Evolutionary conservation across 2,329 filamentous ascomycete genomes (phyloP).

Genomic region (Colletotrichum sp.): DNA sequence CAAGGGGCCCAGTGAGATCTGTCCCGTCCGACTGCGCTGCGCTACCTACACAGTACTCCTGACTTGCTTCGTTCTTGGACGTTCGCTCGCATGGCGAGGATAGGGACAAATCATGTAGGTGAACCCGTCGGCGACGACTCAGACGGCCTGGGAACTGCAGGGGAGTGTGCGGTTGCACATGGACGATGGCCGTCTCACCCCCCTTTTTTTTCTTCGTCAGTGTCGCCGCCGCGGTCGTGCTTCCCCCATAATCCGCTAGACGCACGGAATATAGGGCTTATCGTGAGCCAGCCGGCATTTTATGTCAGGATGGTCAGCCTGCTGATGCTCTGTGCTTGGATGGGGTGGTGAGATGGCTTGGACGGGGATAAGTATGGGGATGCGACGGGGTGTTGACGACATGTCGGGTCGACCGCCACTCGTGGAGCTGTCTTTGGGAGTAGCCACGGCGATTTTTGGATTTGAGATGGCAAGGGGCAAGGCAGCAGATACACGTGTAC

Average conservation of each 20-base stretch:
- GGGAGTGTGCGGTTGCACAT: slow-evolving; percentile 3
- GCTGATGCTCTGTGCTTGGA: neutral
- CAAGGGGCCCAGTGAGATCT: neutral
- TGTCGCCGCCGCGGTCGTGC: neutral
- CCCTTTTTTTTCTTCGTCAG: neutral
- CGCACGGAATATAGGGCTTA: slow-evolving; percentile 12
- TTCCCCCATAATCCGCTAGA: slow-evolving; percentile 10
- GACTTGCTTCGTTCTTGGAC: neutral
- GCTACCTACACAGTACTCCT: neutral
- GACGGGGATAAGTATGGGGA: neutral
- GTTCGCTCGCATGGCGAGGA: neutral
- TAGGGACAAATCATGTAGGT: neutral
- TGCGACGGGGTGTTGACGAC: neutral
- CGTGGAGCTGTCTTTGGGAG: neutral
- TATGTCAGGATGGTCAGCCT: neutral
- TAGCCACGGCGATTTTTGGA: neutral
- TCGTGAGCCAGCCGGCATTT: neutral
- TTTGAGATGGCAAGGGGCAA: neutral
- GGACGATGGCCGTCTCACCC: slow-evolving; percentile 16
- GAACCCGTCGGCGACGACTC: neutral
- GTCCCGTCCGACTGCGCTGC: neutral
- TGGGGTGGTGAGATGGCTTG: neutral
- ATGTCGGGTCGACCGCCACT: neutral
- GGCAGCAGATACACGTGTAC: neutral
- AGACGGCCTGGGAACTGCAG: neutral